Conservation (phyloP, 441 rosid genomes). For the Eutrema salsugineum region DNA sequence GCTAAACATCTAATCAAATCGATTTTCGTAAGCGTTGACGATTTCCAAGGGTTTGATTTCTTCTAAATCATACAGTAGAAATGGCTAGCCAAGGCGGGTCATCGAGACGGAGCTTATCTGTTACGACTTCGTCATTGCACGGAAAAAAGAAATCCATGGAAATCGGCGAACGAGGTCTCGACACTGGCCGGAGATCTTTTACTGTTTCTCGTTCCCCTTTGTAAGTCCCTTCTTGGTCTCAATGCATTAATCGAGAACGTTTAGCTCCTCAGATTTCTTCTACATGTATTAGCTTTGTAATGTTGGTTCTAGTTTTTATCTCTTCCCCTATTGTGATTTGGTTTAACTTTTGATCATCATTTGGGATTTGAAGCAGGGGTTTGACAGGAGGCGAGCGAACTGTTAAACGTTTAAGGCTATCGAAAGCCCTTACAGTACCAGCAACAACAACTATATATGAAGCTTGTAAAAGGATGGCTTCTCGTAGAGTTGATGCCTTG, state of each 20-base stretch:
- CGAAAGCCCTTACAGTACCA: conserved; percentile 92
- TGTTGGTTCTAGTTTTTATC: not conserved
- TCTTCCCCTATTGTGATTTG: conserved; percentile 1
- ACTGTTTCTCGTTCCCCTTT: conserved; percentile 56
- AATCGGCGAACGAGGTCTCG: conserved; percentile 42
- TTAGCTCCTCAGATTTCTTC: not conserved
- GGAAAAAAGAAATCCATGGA: conserved; percentile 62
- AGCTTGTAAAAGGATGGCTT: conserved; percentile 95
- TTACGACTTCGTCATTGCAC: conserved; percentile 42
- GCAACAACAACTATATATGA: conserved; percentile 75
- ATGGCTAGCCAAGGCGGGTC: conserved; percentile 82
- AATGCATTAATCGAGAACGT: not conserved
- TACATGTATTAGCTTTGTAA: not conserved
- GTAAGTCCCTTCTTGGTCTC: conserved; percentile 35
- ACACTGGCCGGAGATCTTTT: conserved; percentile 53
- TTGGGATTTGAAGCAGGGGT: conserved; percentile 49
- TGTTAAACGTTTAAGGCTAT: conserved; percentile 76
- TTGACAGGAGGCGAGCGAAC: conserved; percentile 82
- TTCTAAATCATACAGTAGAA: not conserved
- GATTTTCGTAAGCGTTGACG: conserved; percentile 17
- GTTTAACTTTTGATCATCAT: not conserved
- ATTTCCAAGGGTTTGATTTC: not conserved
- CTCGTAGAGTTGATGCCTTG: conserved; percentile 92
- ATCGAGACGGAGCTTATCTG: conserved; percentile 60
- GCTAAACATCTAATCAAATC: not conserved